Evolutionary conservation across 306 rosid genomes (phyloP).

Genomic region (Lathyrus oleraceus): DNA sequence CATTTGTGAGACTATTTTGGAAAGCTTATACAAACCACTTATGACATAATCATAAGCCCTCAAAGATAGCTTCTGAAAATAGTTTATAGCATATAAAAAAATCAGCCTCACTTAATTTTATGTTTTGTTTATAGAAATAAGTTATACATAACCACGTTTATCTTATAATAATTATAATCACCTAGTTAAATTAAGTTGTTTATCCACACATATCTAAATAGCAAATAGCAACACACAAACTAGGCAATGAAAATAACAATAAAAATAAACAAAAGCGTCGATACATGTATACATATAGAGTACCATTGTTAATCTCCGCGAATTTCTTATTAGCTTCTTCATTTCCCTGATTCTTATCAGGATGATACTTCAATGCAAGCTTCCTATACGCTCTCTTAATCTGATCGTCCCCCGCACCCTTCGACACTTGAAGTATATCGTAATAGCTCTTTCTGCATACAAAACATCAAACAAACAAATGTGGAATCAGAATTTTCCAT

Average conservation of each 20-base stretch:
- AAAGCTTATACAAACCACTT: not conserved
- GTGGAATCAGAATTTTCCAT: not conserved
- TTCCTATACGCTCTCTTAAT: slow-evolving; percentile 94
- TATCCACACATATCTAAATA: not conserved
- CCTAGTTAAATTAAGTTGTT: not conserved
- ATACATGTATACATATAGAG: slow-evolving; percentile 17
- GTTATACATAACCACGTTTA: not conserved
- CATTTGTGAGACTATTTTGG: not conserved
- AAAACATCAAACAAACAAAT: not conserved
- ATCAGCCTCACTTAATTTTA: not conserved
- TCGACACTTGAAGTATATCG: slow-evolving; percentile 78
- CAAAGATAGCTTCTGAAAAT: not conserved
- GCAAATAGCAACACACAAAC: not conserved
- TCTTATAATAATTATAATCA: not conserved
- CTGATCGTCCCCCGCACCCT: slow-evolving; percentile 90
- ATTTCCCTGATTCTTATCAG: slow-evolving; percentile 93
- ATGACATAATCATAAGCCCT: not conserved
- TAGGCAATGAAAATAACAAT: not conserved
- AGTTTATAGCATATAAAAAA: not conserved
- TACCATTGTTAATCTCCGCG: slow-evolving; percentile 88
- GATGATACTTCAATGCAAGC: slow-evolving; percentile 95
- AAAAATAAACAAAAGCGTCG: not conserved
- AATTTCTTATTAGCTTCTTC: slow-evolving; percentile 87
- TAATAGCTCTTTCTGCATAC: slow-evolving; percentile 76
- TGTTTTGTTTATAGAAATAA: no score